Evolutionary conservation across 2,329 filamentous ascomycete species (phyloP), one percentile per base, ranked within the genome.

Genomic region (Ceratocystiopsis sp.): DNA sequence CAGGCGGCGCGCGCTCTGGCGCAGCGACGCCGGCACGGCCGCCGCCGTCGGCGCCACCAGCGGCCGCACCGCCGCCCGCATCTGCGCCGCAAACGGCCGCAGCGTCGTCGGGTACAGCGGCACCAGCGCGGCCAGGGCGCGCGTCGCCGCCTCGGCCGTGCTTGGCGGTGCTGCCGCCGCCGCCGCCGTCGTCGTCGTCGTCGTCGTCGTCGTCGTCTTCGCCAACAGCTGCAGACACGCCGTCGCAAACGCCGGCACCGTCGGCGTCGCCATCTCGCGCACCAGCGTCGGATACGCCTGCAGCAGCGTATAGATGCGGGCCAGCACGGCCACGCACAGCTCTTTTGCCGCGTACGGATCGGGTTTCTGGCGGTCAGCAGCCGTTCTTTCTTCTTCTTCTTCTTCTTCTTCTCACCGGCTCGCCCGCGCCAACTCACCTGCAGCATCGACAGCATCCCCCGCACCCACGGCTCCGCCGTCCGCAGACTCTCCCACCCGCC

Each of bases 211-310:
- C n/a, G n/a, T n/a, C n/a, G n/a, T n/a, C n/a, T n/a, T n/a, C n/a
- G n/a, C n/a, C 55, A 73, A 61, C 38, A 89, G 66, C 52, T 80
- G 76, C 38, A 94, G 60, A 52, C 81, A 85, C 3, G 80, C 69
- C 1, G 74, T 77, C 38, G 87, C 70, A 53, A 89, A 93, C 1
- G 71, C 64, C 2, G 84, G 76, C 17, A 95, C 64, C 3, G 76
- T 83, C 3, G 85, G 85, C 0, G 86, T 93, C 1, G 83, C 87
- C 47, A 95, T 84, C 57, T 95, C 87, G 52, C 89, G 73, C 38
- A 89, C 69, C 42, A 95, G 67, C 10, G 84, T 91, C 46, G 81
- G 84, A 55, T 86, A 86, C 35, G 80, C 75, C 55, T 86, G 83
- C 36, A 87, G 80, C 34, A 91, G 71, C 51, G 77, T 71, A 62